A percentile compares a stretch with the other conserved stretches of the same genome.
These are phyloP conservation scores for Besnoitia besnoiti DNA, from an alignment of 169 alveolate genomes.

Conservation along the genomic window DNA sequence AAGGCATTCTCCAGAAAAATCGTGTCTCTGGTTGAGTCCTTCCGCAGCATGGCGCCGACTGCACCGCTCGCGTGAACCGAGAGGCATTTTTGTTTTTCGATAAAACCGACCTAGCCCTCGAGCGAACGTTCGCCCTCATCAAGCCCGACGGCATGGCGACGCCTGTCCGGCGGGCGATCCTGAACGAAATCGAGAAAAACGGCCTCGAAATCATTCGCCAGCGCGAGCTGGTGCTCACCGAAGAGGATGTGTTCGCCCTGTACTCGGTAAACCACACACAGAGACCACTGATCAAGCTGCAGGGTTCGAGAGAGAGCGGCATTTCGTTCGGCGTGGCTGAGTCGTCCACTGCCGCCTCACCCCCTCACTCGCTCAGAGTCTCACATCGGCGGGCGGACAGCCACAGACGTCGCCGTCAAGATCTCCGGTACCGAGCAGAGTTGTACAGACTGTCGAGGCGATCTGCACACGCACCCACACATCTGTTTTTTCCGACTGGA, in stretches of 20 bases:
- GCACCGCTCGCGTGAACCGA: neutral
- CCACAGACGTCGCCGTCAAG: no score
- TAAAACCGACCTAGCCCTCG: neutral
- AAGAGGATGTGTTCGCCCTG: neutral
- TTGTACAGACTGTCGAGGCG: no score
- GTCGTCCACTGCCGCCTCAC: no score
- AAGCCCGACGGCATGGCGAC: constrained; percentile 31
- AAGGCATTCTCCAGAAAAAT: no score
- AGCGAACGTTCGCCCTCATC: constrained; percentile 34
- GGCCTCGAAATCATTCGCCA: neutral
- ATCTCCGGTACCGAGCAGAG: no score
- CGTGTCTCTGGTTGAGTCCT: neutral
- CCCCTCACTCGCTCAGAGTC: no score
- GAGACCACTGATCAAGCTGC: no score
- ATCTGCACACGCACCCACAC: no score
- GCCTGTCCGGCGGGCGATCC: neutral
- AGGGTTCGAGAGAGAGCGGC: no score
- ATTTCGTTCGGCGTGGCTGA: no score
- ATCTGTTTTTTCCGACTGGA: no score
- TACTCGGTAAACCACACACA: neutral
- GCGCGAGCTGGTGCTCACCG: neutral
- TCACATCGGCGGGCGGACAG: no score
- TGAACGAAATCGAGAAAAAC: neutral
- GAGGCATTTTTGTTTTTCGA: neutral
- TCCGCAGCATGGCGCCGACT: neutral